A percentile compares a stretch with the other conserved stretches of the same genome.
Evolutionary conservation across 2,329 filamentous ascomycete genomes (phyloP).

Genomic region (Hortaea sp.): DNA sequence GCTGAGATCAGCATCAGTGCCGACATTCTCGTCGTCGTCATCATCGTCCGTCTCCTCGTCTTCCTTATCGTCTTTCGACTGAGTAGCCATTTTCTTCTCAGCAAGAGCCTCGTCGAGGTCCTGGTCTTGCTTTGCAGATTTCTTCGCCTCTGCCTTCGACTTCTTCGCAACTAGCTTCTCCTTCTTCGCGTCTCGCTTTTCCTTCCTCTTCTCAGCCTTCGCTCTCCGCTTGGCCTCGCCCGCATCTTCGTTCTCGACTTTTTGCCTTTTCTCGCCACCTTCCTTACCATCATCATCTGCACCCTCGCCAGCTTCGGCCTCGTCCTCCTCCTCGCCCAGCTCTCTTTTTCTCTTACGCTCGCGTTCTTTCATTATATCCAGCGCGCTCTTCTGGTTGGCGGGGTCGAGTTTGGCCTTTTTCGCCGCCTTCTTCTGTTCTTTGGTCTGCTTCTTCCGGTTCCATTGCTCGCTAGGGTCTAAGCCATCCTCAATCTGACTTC

Average conservation of each 20-base stretch:
- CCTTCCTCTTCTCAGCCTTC: slow-evolving; percentile 34
- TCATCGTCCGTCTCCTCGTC: slow-evolving; percentile 14
- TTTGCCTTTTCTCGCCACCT: slow-evolving; percentile 35
- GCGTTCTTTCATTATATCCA: slow-evolving; percentile 87
- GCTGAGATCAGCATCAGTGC: slow-evolving; percentile 9
- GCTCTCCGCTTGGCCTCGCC: slow-evolving; percentile 23
- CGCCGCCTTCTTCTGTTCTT: slow-evolving; percentile 71
- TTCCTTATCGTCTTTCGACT: slow-evolving; percentile 4
- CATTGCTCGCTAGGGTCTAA: slow-evolving; percentile 84
- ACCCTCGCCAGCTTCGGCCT: slow-evolving; percentile 20
- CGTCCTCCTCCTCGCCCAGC: slow-evolving; percentile 44
- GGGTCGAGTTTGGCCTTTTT: slow-evolving; percentile 86
- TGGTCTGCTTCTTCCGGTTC: slow-evolving; percentile 91
- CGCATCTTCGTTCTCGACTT: slow-evolving; percentile 25
- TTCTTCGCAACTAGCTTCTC: slow-evolving; percentile 31
- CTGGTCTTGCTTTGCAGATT: slow-evolving; percentile 21
- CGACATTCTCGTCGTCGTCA: slow-evolving; percentile 16
- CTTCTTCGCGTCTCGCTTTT: slow-evolving; percentile 36
- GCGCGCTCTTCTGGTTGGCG: slow-evolving; percentile 79
- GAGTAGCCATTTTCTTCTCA: slow-evolving; percentile 15
- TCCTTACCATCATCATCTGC: slow-evolving; percentile 26
- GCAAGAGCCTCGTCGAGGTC: slow-evolving; percentile 13
- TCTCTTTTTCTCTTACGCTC: slow-evolving; percentile 61
- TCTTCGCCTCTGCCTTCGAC: slow-evolving; percentile 31
- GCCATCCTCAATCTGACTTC: slow-evolving; percentile 36